Percentiles rank a stretch among this genome's conserved stretches.
These are phyloP conservation scores for Bromus sterilis DNA, from an alignment of 176 grass and related monocot species.

Conservation along the genomic window DNA sequence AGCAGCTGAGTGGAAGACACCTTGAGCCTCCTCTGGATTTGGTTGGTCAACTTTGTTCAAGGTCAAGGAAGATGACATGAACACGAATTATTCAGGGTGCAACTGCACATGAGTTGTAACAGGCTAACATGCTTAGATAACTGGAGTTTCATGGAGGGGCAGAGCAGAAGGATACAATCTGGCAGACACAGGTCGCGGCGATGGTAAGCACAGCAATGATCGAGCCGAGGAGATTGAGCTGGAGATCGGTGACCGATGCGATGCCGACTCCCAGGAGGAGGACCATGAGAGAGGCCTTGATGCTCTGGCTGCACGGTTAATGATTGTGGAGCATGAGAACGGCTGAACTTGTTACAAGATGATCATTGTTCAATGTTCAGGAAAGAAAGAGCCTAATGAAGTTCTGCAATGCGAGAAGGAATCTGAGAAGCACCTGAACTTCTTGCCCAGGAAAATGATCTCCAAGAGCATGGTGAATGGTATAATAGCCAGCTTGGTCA, in stretches of 20 bases:
- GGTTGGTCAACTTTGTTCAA: constrained; percentile 78
- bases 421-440: constrained; percentile 66
- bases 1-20: constrained; percentile 89
- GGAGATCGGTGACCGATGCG: constrained; percentile 80
- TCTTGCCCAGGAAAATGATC: constrained; percentile 76
- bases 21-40: constrained; percentile 84
- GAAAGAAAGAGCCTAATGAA: not conserved
- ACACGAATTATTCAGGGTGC: not conserved
- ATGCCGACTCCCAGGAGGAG: constrained; percentile 81
- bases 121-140: not conserved
- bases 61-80: constrained; percentile 12
- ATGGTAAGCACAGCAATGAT: constrained; percentile 63
- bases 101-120: not conserved
- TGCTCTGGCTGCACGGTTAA: constrained; percentile 55
- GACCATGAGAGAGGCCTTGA: constrained; percentile 73
- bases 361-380: not conserved
- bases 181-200: constrained; percentile 70
- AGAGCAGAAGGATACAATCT: constrained; percentile 60
- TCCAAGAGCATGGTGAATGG: constrained; percentile 93
- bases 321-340: not conserved
- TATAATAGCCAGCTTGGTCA: constrained; percentile 98
- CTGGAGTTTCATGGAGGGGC: not conserved
- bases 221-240: constrained; percentile 84
- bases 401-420: not conserved
- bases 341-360: not conserved